Evolutionary conservation across 257 asterid species (phyloP), one percentile per base, ranked within the genome.

Genomic region (Mitragyna speciosa): DNA sequence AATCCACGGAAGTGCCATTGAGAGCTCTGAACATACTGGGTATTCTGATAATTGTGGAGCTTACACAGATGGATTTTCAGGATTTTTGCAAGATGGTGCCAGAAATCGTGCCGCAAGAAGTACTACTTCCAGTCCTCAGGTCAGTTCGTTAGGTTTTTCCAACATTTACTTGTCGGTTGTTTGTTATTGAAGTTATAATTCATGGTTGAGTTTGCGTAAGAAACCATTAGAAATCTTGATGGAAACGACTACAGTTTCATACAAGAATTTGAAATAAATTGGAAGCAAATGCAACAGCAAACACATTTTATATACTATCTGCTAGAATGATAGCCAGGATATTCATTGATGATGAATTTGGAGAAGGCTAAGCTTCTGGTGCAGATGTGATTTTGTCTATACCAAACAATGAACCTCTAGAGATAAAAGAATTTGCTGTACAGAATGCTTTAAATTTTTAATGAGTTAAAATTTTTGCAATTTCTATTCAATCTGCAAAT

Each of bases 81-180:
- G 97, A 80, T 96, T 93, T 83, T 80, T 78, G 72, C 96, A 87
- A 69, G 87, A 79, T 69, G 80, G 85, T 77, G 79, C 79, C 26
- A 82, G 82, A 73, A 82, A 81, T 81, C 87, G 81, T 69, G 77
- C 41, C 79, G 63, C 76, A 56, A 83, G 93, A 72, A 89, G 96
- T 82, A 84, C 84, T 76, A 91, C 96, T 79, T 87, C 97, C 43
- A 92, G 96, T 85, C 97, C 94, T n/a, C 91, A 89, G 89, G 99
- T 93, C 83, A 75, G 78, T 59, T 49, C 61, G 59, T 28, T 22
- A 54, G 6, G 8, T 43, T 31, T 77, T 54, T 83, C n/a, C n/a
- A n/a, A n/a, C n/a, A n/a, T n/a, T n/a, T n/a, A n/a, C 75, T 30
- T 30, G 12, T 17, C 6, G 19, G 66, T 24, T 20, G 48, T 5